phyloP scores from a whole-genome alignment of 257 asterid genomes.

The Jaltomata sinuosa region DNA sequence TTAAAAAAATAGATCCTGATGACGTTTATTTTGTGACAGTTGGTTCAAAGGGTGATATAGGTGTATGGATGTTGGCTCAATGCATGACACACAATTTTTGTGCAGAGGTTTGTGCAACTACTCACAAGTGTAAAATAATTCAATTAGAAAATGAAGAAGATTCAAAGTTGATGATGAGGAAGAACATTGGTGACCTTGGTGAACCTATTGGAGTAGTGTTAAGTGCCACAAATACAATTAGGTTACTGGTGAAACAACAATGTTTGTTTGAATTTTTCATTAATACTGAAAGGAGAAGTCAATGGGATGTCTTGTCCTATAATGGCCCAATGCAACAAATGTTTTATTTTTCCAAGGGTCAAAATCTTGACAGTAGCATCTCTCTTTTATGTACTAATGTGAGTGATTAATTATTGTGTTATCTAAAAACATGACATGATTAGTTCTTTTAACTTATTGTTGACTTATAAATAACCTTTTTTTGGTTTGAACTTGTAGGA shows the following conservation, averaged over 20 bases:
- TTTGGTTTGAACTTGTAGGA: slow-evolving; percentile 20
- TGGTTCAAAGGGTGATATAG: slow-evolving; percentile 34
- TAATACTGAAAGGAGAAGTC: slow-evolving; percentile 39
- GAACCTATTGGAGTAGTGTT: slow-evolving; percentile 66
- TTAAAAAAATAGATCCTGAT: neutral
- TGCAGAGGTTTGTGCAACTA: slow-evolving; percentile 47
- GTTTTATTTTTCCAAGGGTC: slow-evolving; percentile 45
- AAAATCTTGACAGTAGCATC: slow-evolving; percentile 38
- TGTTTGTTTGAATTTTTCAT: slow-evolving; percentile 48
- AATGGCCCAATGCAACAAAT: slow-evolving; percentile 47
- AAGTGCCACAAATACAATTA: slow-evolving; percentile 56
- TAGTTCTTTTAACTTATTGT: slow-evolving; percentile 2
- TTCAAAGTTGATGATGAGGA: slow-evolving; percentile 44
- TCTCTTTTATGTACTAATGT: slow-evolving; percentile 30
- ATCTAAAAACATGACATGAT: neutral
- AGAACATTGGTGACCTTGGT: slow-evolving; percentile 42
- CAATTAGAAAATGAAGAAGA: slow-evolving; percentile 33
- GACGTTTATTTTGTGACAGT: slow-evolving; percentile 18
- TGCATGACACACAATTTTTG: slow-evolving; percentile 72
- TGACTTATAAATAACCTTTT: slow-evolving; percentile 11
- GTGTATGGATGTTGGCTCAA: slow-evolving; percentile 55
- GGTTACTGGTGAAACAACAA: slow-evolving; percentile 48
- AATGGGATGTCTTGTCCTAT: slow-evolving; percentile 62
- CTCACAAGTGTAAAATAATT: slow-evolving; percentile 58
- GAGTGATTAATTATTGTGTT: neutral